Evolutionary conservation across 2,329 filamentous ascomycete genomes (phyloP), one percentile per base, ranked within the genome.

Genomic region (Aureobasidium mangrovei): DNA sequence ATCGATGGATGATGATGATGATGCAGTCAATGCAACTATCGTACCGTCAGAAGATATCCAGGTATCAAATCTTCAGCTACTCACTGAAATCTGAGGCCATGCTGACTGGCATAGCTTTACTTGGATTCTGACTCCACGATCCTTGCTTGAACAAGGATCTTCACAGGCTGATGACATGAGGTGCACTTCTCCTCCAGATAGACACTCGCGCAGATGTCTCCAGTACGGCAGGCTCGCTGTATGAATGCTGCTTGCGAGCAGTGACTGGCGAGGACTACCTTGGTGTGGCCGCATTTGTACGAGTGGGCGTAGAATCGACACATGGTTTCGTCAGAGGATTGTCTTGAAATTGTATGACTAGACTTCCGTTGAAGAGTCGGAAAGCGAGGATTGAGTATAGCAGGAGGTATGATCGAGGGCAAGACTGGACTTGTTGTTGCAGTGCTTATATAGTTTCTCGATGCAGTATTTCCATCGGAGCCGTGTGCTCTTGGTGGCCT

Each of bases 231-330:
- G 2, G 63, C 56, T 26, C 60, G 62, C 58, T 69, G 68, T 38
- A 63, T 57, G 7, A 70, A 54, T 4, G 65, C 65, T 8, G 61
- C 66, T 7, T 59, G 54, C 0, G 65, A 48, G 56, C 67, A 70
- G 58, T 64, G 66, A 26, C 59, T 61, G 18, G 67, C 65, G 55
- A 69, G 69, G 48, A 70, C 64, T 8, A 65, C 73, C 54, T 67
- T 64, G 12, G 70, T 72, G 61, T 75, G 73, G 42, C 72, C 72
- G 61, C 73, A 75, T 10, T 64, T 62, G 64, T 75, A 69, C 3
- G 64, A 67, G 65, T 75, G 73, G 45, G 72, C 73, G 62, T 75
- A 73, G 63, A 73, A 75, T 62, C 68, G 72, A 65, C 72, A 74
- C 73, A 75, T 75, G n/a, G 32, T 35, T 10, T 7, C 32, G 18